Percentiles rank a stretch among this genome's conserved stretches.
Conservation (phyloP, 257 asterid species). For the Solanum virginianum region DNA sequence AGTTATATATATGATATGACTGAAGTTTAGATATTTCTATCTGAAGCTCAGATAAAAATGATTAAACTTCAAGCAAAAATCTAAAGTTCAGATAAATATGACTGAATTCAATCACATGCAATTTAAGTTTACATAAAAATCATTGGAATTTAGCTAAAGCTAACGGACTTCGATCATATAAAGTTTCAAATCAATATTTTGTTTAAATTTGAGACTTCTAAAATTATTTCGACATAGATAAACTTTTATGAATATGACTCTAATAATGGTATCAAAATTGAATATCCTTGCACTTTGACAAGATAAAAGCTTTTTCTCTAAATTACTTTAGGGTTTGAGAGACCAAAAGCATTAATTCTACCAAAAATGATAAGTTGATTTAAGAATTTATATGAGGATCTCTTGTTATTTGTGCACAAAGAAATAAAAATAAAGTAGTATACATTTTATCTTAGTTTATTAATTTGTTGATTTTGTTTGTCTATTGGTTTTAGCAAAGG, state of each 20-base stretch:
- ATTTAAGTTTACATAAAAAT: not conserved
- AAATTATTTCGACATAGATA: not conserved
- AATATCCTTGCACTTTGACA: not conserved
- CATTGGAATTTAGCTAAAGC: no score
- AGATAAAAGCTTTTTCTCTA: not conserved
- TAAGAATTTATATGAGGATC: slow-evolving; percentile 25
- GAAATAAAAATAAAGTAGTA: not conserved
- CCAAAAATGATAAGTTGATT: slow-evolving; percentile 9
- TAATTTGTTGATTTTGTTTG: not conserved
- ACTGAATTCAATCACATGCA: not conserved
- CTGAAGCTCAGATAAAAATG: not conserved
- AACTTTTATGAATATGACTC: not conserved
- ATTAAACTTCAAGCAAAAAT: not conserved
- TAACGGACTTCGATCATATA: not conserved
- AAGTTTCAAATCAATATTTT: no score
- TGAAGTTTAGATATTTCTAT: not conserved
- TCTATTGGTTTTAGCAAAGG: not conserved
- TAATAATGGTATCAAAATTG: not conserved
- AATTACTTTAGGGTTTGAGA: not conserved
- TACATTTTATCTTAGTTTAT: not conserved
- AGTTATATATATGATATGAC: no score
- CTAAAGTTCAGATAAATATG: not conserved
- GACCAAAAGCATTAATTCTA: slow-evolving; percentile 5
- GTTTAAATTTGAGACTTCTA: not conserved
- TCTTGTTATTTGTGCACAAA: slow-evolving; percentile 28